Base-by-base conservation (phyloP, 768 basidiomycete genomes). In the Leccinum rimulosum region DNA sequence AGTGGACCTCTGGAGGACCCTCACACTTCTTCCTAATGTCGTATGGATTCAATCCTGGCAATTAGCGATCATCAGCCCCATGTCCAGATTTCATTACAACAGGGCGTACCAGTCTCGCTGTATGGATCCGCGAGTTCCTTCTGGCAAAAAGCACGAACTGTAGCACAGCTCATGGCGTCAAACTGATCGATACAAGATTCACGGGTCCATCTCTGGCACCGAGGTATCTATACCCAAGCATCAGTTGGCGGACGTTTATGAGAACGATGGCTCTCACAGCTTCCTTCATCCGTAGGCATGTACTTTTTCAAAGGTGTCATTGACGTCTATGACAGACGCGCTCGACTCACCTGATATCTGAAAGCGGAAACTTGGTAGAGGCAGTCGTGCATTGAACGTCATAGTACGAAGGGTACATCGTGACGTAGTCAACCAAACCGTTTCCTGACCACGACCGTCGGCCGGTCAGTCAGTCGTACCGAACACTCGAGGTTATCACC, bases 121-220 rank as follows among this genome's bases (percentile, higher is more conserved):
- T 12, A 33, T 33, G 70, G 71, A 0, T 12, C 59, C 0, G 10
- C 6, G 12, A 77, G 53, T 61, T 84, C 77, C 9, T 62, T 70
- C 49, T 81, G 75, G 69, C 91, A 94, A 68, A 91, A 91, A 36
- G 36, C 7, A 38, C 82, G 76, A 8, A 91, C 89, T 14, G 86
- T 89, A 10, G 76, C 74, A 64, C 92, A 95, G 63, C 80, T 78
- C 60, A 89, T 82, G 7, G 76, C 69, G 66, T 95, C 91, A 58
- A 85, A 88, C 11, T 74, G 75, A 57, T 89, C 80, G 47, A 91
- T 76, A 62, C 92, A 95, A 35, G 77, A 77, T 38, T 78, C 74
- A 17, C 79, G 72, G 59, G 86, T 77, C 61, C 80, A 80, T 60
- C 80, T 80, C 62, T 85, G 74, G 70, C 92, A 94, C 43, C 86